A percentile compares a stretch with the other conserved stretches of the same genome.
Evolutionary conservation across 1,139 yeast species (phyloP).

Genomic region (Citeromyces hawaiiensis): DNA sequence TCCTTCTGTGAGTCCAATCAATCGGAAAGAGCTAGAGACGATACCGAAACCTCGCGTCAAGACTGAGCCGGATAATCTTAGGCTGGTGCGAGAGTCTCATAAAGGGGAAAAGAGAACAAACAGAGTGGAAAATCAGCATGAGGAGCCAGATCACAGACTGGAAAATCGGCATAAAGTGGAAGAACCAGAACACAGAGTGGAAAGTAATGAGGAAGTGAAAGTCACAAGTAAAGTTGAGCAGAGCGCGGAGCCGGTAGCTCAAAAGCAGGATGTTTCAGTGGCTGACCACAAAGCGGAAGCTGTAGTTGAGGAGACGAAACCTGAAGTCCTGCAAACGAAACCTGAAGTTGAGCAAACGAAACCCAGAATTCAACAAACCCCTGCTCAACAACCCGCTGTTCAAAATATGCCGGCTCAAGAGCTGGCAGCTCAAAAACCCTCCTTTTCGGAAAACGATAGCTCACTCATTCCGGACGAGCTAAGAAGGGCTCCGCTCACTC

Average conservation of each 20-base stretch:
- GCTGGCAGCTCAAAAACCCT: too few relatives aligned
- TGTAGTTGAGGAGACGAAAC: too few relatives aligned
- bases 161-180: not conserved
- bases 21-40: not conserved
- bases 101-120: not conserved
- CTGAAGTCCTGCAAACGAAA: too few relatives aligned
- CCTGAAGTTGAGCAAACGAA: not conserved
- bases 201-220: not conserved
- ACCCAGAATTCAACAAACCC: not conserved
- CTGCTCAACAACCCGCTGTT: not conserved
- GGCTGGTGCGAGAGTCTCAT: not conserved
- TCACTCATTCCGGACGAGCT: not conserved
- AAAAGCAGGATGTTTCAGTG: not conserved
- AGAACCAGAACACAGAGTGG: not conserved
- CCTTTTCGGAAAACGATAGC: not conserved
- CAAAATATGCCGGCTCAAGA: not conserved
- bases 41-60: not conserved
- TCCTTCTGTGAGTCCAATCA: not conserved
- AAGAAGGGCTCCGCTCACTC: not conserved
- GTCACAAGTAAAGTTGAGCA: too few relatives aligned
- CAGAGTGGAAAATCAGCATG: not conserved
- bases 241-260: not conserved
- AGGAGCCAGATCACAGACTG: not conserved
- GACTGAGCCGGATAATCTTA: not conserved
- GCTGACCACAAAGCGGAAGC: too few relatives aligned